Base-by-base conservation (phyloP, 2,329 filamentous ascomycete species). In the Meredithiella fracta region DNA sequence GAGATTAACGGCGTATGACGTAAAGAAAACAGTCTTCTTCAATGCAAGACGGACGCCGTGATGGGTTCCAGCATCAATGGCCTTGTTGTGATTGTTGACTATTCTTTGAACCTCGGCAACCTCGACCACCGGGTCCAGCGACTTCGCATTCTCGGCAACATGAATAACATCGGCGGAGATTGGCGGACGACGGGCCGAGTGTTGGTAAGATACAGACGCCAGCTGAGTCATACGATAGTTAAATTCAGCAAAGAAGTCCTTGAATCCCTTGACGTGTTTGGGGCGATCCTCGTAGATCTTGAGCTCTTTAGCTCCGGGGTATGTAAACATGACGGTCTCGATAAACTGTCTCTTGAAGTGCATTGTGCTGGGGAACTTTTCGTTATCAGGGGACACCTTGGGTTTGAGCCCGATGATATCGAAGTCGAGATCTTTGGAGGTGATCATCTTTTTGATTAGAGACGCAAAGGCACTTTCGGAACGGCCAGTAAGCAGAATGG, bases 361-460 rank as follows among this genome's bases (percentile, higher is more conserved):
- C 82, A 96, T 92, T 2, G 92, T 98, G 64, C 75, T 87, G 53
- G 72, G 67, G 65, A 97, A 94, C 20, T 75, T 77, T 68, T 95
- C 82, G 62, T 84, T 85, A 58, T 79, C 80, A 1, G 91, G 92
- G 4, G 88, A 85, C 59, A 85, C 83, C 58, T 80, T 77, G 1
- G 92, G 92, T 70, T 97, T 97, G 58, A 98, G 74, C 52, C 84
- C 83, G 51, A 94, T 73, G 72, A 97, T 80, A 67, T 97, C 87
- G 65, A 97, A 96, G 1, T 88, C 78, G 17, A 98, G 77, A 2
- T 79, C 79, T 66, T 84, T 91, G 68, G 85, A 85, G 20, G 73
- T 73, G 20, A 85, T 75, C 68, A 97, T 97, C 63, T 82, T 83
- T 68, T 85, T 85, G 66, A 98, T 75, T 34, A 96, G 73, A 0